Evolutionary conservation across 2,329 filamentous ascomycete species (phyloP).

Genomic region (Bisporella sp.): DNA sequence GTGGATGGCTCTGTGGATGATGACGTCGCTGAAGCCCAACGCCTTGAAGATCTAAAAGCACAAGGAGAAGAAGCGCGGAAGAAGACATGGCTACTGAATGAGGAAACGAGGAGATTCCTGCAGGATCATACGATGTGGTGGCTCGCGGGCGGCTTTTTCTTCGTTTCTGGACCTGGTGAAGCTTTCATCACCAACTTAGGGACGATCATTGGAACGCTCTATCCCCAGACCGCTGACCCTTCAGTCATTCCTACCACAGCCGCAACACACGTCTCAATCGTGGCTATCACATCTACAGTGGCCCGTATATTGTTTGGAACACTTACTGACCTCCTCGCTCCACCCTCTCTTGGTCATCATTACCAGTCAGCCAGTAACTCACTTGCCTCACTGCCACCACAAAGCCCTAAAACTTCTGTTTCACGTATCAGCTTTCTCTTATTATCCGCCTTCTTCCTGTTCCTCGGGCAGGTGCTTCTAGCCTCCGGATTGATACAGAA

Average conservation of each 20-base stretch:
- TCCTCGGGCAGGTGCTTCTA: constrained; percentile 68
- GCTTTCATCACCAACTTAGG: constrained; percentile 97
- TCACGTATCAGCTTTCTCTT: constrained; percentile 79
- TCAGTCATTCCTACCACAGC: constrained; percentile 48
- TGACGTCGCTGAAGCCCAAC: constrained; percentile 36
- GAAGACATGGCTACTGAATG: constrained; percentile 87
- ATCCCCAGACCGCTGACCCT: constrained; percentile 43
- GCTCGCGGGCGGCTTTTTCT: constrained; percentile 82
- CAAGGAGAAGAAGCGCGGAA: constrained; percentile 50
- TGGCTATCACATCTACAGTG: constrained; percentile 85
- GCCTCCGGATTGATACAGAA: constrained; percentile 70
- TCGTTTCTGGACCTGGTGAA: constrained; percentile 80
- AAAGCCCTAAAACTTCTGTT: constrained; percentile 44
- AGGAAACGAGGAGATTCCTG: constrained; percentile 80
- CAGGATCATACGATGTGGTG: constrained; percentile 93
- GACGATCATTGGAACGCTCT: constrained; percentile 83
- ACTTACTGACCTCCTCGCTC: constrained; percentile 79
- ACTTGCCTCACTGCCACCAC: constrained; percentile 30
- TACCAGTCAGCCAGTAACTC: constrained; percentile 21
- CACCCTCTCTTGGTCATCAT: constrained; percentile 37
- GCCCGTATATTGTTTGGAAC: constrained; percentile 85
- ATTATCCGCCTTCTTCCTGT: constrained; percentile 65
- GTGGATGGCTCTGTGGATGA: constrained; percentile 32
- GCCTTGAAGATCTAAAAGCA: constrained; percentile 22
- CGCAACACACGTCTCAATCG: constrained; percentile 86